phyloP scores from a whole-genome alignment of 2,329 filamentous ascomycete species.

The Ascochyta fabae region DNA sequence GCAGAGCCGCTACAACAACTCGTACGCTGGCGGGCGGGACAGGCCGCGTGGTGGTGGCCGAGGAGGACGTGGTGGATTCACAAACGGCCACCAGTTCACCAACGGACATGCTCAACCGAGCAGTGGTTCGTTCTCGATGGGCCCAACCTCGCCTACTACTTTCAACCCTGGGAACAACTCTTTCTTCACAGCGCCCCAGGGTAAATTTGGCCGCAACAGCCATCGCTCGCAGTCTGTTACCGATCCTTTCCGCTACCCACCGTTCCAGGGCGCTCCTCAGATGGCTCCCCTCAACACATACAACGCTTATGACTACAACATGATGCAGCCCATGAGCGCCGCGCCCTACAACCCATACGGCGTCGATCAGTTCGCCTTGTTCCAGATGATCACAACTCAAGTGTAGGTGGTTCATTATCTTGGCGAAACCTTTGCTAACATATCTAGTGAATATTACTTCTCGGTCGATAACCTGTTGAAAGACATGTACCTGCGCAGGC shows the following conservation, averaged over 20 bases:
- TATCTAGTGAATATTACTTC: constrained; percentile 88
- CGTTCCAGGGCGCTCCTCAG: constrained; percentile 45
- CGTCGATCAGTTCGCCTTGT: constrained; percentile 63
- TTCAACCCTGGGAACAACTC: constrained; percentile 44
- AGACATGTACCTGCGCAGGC: constrained; percentile 83
- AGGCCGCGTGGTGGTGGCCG: constrained; percentile 58
- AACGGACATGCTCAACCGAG: constrained; percentile 49
- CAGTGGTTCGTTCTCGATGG: constrained; percentile 43
- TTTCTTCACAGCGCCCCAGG: constrained; percentile 39
- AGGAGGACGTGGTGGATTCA: constrained; percentile 52
- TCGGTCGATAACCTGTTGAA: constrained; percentile 95
- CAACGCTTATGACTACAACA: constrained; percentile 64
- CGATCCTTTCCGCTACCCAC: constrained; percentile 56
- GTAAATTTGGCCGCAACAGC: constrained; percentile 57
- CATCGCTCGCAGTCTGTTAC: constrained; percentile 68
- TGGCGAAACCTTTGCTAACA: constrained; percentile 34
- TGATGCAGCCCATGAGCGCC: constrained; percentile 63
- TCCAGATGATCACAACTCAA: constrained; percentile 66
- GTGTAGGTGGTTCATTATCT: constrained; percentile 51
- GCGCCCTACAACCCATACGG: constrained; percentile 65
- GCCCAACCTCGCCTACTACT: constrained; percentile 46
- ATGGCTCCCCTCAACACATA: constrained; percentile 57
- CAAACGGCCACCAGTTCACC: constrained; percentile 47
- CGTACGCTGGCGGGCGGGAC: constrained; percentile 49
- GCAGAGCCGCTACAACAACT: constrained; percentile 38